These are phyloP conservation scores for Tylopilus orsonianus DNA, from an alignment of 1,284 basidiomycete genomes.

Conservation along the genomic window DNA sequence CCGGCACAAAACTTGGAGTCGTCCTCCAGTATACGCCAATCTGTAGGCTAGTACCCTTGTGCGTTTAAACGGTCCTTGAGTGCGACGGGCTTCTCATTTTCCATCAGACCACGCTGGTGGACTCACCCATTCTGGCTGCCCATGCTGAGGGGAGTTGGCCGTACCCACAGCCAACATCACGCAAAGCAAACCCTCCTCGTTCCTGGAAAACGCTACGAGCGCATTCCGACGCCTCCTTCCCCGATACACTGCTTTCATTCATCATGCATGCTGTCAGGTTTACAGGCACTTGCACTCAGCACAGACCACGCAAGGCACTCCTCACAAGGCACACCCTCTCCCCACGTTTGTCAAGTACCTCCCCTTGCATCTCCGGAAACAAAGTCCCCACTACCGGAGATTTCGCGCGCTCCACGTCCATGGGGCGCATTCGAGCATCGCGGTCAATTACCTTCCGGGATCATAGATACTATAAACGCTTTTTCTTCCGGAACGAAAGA, in stretches of 20 bases:
- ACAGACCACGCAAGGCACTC: slow-evolving; percentile 8
- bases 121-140: slow-evolving; percentile 53
- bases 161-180: slow-evolving; percentile 52
- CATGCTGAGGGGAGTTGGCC: slow-evolving; percentile 66
- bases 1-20: slow-evolving; percentile 10
- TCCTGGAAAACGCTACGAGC: slow-evolving; percentile 16
- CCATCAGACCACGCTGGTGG: slow-evolving; percentile 32
- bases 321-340: slow-evolving; percentile 5
- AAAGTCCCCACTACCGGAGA: not conserved
- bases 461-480: slow-evolving; percentile 28
- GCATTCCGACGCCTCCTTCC: slow-evolving; percentile 1
- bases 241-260: slow-evolving; percentile 15
- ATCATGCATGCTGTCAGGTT: slow-evolving; percentile 23
- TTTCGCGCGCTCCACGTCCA: not conserved
- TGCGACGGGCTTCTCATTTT: not conserved
- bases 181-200: slow-evolving; percentile 37
- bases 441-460: slow-evolving; percentile 26
- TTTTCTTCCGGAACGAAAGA: slow-evolving; percentile 21
- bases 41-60: slow-evolving; percentile 14
- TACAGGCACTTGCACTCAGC: slow-evolving; percentile 23
- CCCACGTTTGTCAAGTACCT: slow-evolving; percentile 2
- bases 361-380: not conserved
- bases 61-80: not conserved
- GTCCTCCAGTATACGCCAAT: not conserved
- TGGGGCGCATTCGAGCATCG: not conserved